phyloP scores from a whole-genome alignment of 345 rosid species.

The Corymbia maculata region DNA sequence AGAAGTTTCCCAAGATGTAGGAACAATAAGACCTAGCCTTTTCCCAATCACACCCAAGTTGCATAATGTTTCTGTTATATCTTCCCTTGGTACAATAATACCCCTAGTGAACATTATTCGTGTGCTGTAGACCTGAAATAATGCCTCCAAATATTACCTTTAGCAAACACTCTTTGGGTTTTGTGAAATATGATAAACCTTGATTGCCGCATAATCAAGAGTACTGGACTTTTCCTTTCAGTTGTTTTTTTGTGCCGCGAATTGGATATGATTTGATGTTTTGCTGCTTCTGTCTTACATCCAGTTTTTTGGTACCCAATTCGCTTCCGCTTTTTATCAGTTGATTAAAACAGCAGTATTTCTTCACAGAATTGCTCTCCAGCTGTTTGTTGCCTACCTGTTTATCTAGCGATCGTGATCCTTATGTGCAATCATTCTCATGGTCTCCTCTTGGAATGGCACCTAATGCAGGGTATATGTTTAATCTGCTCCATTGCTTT shows the following conservation, averaged over 20 bases:
- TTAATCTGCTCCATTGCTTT: neutral
- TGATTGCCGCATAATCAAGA: neutral
- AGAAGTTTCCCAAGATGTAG: neutral
- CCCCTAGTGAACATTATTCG: neutral
- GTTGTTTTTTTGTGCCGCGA: neutral
- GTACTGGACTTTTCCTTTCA: neutral
- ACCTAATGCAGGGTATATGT: conserved; percentile 54
- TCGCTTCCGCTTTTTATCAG: neutral
- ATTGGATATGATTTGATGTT: neutral
- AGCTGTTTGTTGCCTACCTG: conserved; percentile 52
- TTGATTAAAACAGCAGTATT: neutral
- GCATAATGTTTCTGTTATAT: neutral
- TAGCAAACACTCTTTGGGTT: neutral
- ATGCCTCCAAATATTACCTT: neutral
- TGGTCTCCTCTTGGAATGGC: conserved; percentile 97
- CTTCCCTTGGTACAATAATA: neutral
- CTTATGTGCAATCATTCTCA: conserved; percentile 63
- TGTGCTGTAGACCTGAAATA: neutral
- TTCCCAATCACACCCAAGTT: neutral
- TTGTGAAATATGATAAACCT: neutral
- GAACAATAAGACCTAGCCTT: neutral
- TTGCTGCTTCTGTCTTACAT: neutral
- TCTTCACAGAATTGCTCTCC: conserved; percentile 45
- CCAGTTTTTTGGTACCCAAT: neutral
- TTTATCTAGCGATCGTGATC: conserved; percentile 58